Evolutionary conservation across 2,329 filamentous ascomycete genomes (phyloP).

Genomic region (Ascochyta lentis): DNA sequence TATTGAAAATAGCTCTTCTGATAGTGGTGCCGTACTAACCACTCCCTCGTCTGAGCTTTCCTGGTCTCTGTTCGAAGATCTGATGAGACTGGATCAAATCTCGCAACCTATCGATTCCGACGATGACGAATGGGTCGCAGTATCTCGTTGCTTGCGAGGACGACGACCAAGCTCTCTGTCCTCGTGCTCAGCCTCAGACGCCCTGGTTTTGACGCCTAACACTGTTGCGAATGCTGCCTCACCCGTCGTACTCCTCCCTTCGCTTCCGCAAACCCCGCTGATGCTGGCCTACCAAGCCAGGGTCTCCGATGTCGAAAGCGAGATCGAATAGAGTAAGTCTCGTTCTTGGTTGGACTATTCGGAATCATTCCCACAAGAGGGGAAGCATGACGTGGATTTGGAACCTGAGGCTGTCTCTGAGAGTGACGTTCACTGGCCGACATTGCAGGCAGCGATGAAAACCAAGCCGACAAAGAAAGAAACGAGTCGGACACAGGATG

Average conservation of each 20-base stretch:
- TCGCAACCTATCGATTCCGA: background rate
- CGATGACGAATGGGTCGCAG: constrained; percentile 4
- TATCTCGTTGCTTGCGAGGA: background rate
- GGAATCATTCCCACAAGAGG: background rate
- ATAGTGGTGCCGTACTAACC: background rate
- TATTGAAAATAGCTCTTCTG: background rate
- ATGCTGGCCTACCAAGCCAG: background rate
- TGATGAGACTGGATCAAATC: background rate
- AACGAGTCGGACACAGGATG: background rate
- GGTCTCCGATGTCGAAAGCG: background rate
- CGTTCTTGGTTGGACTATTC: background rate
- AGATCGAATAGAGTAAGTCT: background rate
- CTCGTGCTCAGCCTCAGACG: background rate
- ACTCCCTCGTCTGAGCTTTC: background rate
- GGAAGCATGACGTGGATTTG: background rate
- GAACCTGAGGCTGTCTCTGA: constrained; percentile 2
- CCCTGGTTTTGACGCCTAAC: background rate
- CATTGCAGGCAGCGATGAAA: constrained; percentile 20
- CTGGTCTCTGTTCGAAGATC: background rate
- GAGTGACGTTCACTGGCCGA: constrained; percentile 26
- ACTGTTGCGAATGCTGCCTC: background rate
- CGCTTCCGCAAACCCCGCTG: background rate
- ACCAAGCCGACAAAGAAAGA: background rate
- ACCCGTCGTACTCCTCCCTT: background rate
- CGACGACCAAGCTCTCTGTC: background rate